Percentiles rank a stretch among this genome's conserved stretches.
These are phyloP conservation scores for Aspergillus indologenus DNA, from an alignment of 495 filamentous ascomycete species.

Conservation along the genomic window DNA sequence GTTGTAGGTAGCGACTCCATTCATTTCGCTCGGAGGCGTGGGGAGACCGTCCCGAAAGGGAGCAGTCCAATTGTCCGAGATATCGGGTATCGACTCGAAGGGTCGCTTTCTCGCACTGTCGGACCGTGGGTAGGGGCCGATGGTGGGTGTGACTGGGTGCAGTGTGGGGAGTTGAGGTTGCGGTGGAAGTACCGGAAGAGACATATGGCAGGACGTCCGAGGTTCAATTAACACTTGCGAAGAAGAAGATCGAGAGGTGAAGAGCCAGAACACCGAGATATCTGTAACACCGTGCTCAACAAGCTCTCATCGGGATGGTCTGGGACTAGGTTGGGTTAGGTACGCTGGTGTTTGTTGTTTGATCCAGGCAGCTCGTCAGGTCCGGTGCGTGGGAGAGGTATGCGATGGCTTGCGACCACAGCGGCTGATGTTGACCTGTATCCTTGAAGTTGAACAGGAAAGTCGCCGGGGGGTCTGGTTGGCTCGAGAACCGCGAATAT, in stretches of 20 bases:
- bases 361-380: not conserved
- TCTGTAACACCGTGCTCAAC: conserved; percentile 15
- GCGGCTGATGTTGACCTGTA: not conserved
- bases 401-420: conserved; percentile 3
- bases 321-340: conserved; percentile 5
- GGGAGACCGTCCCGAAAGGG: conserved; percentile 48
- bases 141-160: conserved; percentile 29
- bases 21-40: conserved; percentile 52
- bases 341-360: not conserved
- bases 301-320: conserved; percentile 16
- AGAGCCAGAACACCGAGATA: not conserved
- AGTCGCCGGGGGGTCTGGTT: conserved; percentile 5
- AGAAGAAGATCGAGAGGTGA: not conserved
- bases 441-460: conserved; percentile 4
- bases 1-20: conserved; percentile 41
- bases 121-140: conserved; percentile 15
- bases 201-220: conserved; percentile 31
- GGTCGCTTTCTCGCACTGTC: conserved; percentile 19
- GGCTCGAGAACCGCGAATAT: conserved; percentile 12
- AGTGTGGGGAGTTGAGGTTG: conserved; percentile 28
- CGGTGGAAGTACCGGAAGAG: conserved; percentile 30
- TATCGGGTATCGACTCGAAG: conserved; percentile 20
- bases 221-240: not conserved
- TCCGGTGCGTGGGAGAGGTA: not conserved
- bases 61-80: conserved; percentile 34